A percentile compares a stretch with the other conserved stretches of the same genome.
Conservation (phyloP, 495 filamentous ascomycete genomes). For the Daldinia decipiens region DNA sequence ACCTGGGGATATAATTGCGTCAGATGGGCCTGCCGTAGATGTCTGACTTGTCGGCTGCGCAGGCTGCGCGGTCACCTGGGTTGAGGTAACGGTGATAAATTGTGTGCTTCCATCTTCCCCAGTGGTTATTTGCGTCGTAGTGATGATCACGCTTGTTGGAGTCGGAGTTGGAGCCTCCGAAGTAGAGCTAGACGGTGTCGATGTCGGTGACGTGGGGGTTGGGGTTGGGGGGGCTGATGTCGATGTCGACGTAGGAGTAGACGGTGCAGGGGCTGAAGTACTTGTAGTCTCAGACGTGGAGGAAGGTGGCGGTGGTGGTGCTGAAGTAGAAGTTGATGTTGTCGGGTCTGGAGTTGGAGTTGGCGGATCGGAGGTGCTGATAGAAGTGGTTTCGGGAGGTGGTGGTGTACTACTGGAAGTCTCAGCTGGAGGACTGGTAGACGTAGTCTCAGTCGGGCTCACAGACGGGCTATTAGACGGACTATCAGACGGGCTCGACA, state of each 20-base stretch:
- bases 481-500: conserved; percentile 41
- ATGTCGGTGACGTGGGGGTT: conserved; percentile 7
- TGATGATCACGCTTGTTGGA: conserved; percentile 36
- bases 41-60: conserved; percentile 29
- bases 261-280: conserved; percentile 26
- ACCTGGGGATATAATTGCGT: conserved; percentile 48
- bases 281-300: conserved; percentile 14
- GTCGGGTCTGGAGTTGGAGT: conserved; percentile 15
- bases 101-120: conserved; percentile 35
- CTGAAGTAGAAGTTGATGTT: conserved; percentile 21
- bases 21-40: conserved; percentile 43
- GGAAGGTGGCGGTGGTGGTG: background rate
- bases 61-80: conserved; percentile 26
- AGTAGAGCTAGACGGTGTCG: conserved; percentile 40
- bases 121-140: conserved; percentile 43
- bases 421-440: conserved; percentile 39
- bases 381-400: conserved; percentile 29
- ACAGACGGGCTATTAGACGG: conserved; percentile 36
- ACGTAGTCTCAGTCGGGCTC: conserved; percentile 43
- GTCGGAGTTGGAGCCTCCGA: conserved; percentile 27
- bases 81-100: conserved; percentile 44
- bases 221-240: conserved; percentile 14
- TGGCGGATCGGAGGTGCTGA: conserved; percentile 42
- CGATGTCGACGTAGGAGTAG: conserved; percentile 43
- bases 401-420: conserved; percentile 16